A percentile compares a stretch with the other conserved stretches of the same genome.
Conservation (phyloP, 2,329 filamentous ascomycete species). For the Ophiostoma piceae region DNA sequence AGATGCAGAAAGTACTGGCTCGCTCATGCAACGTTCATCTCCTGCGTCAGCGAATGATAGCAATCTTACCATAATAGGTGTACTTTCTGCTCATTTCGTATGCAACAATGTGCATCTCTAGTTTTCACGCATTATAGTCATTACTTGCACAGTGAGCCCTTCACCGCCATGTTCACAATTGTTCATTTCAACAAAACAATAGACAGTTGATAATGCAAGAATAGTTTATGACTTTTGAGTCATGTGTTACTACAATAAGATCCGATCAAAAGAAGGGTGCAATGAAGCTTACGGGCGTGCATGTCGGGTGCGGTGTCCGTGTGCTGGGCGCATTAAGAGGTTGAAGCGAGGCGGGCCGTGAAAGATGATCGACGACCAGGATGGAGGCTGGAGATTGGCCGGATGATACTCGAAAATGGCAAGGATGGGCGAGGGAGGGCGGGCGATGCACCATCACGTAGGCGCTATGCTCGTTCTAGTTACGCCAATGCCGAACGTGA, state of each 20-base stretch:
- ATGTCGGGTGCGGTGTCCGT: neutral
- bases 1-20: neutral
- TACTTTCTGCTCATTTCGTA: neutral
- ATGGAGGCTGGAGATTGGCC: conserved; percentile 19
- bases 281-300: neutral
- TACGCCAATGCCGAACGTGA: conserved; percentile 4
- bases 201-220: neutral
- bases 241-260: neutral
- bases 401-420: neutral
- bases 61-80: neutral
- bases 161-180: neutral
- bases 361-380: conserved; percentile 21
- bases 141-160: neutral
- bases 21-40: neutral
- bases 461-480: conserved; percentile 14
- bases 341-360: conserved; percentile 21
- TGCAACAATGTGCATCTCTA: neutral
- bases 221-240: neutral
- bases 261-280: neutral
- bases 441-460: neutral
- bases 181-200: neutral
- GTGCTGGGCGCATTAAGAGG: neutral
- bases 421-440: conserved; percentile 8
- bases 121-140: neutral
- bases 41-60: neutral